phyloP scores from a whole-genome alignment of 495 filamentous ascomycete genomes.

The Halenospora varia region DNA sequence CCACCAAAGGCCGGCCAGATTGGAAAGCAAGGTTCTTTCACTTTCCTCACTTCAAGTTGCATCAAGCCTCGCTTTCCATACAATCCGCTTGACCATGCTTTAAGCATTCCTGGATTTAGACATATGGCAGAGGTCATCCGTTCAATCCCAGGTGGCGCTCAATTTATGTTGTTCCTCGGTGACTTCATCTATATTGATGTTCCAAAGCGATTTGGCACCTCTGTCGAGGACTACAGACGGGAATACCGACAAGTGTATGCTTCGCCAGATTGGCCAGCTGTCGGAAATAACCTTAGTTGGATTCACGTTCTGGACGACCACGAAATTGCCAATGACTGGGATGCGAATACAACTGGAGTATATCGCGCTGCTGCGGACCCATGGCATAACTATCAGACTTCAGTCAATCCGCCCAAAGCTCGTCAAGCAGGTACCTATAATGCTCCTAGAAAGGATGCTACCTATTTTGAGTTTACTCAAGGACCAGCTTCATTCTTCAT shows the following conservation, averaged over 20 bases:
- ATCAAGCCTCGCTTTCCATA: slow-evolving; percentile 91
- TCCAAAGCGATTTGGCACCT: slow-evolving; percentile 68
- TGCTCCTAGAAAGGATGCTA: slow-evolving; percentile 45
- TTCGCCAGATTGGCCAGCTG: slow-evolving; percentile 79
- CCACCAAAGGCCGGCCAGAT: slow-evolving; percentile 58
- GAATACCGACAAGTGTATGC: slow-evolving; percentile 93
- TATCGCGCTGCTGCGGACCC: slow-evolving; percentile 57
- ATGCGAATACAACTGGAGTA: slow-evolving; percentile 64
- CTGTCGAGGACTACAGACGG: slow-evolving; percentile 71
- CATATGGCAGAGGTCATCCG: slow-evolving; percentile 63
- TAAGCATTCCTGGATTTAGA: slow-evolving; percentile 74
- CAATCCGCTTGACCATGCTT: slow-evolving; percentile 71
- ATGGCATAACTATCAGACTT: slow-evolving; percentile 79
- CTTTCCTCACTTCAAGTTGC: slow-evolving; percentile 87
- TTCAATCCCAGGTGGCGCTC: slow-evolving; percentile 48
- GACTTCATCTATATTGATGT: slow-evolving; percentile 99
- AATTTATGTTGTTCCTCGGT: slow-evolving; percentile 98
- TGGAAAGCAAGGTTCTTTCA: slow-evolving; percentile 59
- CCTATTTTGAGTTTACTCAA: slow-evolving; percentile 82
- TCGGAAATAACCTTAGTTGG: slow-evolving; percentile 76
- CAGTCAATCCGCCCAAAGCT: slow-evolving; percentile 72
- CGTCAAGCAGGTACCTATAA: slow-evolving; percentile 32
- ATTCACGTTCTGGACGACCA: slow-evolving; percentile 96
- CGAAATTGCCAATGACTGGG: slow-evolving; percentile 93
- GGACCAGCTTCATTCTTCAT: slow-evolving; percentile 94